A percentile compares a stretch with the other conserved stretches of the same genome.
Evolutionary conservation across 257 asterid species (phyloP).

Genomic region (Haberlea rhodopensis): DNA sequence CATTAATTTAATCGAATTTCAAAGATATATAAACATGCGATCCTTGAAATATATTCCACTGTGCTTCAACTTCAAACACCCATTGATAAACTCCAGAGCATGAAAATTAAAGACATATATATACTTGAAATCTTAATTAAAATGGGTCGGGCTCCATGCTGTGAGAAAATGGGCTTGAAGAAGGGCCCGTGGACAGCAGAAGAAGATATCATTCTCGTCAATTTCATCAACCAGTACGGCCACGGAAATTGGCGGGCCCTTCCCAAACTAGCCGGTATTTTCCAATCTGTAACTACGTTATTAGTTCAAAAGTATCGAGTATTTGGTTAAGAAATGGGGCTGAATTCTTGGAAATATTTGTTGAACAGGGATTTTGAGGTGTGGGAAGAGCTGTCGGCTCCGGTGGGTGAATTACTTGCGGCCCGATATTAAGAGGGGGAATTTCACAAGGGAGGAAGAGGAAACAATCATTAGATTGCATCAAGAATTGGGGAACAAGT

Average conservation of each 20-base stretch:
- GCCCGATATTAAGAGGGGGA: conserved; percentile 59
- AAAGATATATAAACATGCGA: too few relatives aligned
- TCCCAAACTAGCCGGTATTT: conserved; percentile 73
- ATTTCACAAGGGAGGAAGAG: conserved; percentile 51
- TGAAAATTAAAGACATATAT: too few relatives aligned
- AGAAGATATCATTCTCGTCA: conserved; percentile 58
- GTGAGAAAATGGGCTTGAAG: conserved; percentile 75
- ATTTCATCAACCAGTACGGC: conserved; percentile 50
- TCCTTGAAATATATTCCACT: too few relatives aligned
- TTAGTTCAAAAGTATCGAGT: not conserved
- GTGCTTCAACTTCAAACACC: not conserved
- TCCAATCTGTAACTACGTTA: not conserved
- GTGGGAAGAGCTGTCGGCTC: conserved; percentile 64
- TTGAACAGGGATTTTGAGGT: conserved; percentile 49
- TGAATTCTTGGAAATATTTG: not conserved
- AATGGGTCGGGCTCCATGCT: conserved; percentile 62
- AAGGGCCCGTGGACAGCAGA: conserved; percentile 81
- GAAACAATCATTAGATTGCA: conserved; percentile 39
- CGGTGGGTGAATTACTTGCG: conserved; percentile 57
- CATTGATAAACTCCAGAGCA: too few relatives aligned
- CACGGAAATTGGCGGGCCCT: conserved; percentile 85
- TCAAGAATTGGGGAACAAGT: conserved; percentile 68
- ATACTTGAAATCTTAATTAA: not conserved
- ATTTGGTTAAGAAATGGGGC: too few relatives aligned
- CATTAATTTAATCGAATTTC: too few relatives aligned